Evolutionary conservation across 345 rosid genomes (phyloP), one percentile per base, ranked within the genome.

Genomic region (Citrus maxima): DNA sequence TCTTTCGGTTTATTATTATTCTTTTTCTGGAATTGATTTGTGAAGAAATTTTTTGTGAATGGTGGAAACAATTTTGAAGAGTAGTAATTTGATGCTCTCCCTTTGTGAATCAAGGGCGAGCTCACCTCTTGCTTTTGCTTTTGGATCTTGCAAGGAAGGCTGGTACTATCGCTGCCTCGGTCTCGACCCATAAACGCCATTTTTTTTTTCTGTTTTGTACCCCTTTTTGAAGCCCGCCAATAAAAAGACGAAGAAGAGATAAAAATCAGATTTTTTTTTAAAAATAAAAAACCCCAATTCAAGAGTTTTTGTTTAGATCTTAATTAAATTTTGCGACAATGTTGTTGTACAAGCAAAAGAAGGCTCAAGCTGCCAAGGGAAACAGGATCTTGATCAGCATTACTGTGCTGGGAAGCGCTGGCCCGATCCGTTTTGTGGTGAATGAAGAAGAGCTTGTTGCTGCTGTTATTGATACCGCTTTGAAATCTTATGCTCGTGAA

Each of bases 81-180:
- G 80, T 79, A 75, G 77, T 80, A 74, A 82, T 84, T 90, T 82
- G 89, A 86, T 86, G 98, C 98, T 92, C 97, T 87, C 93, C 95
- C 95, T 89, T 87, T 82, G 85, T 42, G 80, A 86, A 81, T 76
- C 83, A 84, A 90, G 97, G 98, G 98, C 89, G 98, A 90, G 97
- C 93, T 81, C 82, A 83, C 72, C 84, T 80, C 78, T 84, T 81
- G 88, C 88, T 84, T 96, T 90, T 80, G 85, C 97, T 28, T 96
- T 94, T 85, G 99, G 94, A n/a, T 94, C 99, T 67, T 94, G 99
- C 96, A 97, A 93, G 84, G 93, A 92, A 84, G 98, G 93, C 93
- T 97, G 99, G 99, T 97, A 94, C 95, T 93, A 86, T 67, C 98
- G 98, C 92, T 94, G 99, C 97, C 82, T 89, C 77, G 97, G 98